phyloP scores from a whole-genome alignment of 257 asterid species.

The Nicotiana obtusifolia region DNA sequence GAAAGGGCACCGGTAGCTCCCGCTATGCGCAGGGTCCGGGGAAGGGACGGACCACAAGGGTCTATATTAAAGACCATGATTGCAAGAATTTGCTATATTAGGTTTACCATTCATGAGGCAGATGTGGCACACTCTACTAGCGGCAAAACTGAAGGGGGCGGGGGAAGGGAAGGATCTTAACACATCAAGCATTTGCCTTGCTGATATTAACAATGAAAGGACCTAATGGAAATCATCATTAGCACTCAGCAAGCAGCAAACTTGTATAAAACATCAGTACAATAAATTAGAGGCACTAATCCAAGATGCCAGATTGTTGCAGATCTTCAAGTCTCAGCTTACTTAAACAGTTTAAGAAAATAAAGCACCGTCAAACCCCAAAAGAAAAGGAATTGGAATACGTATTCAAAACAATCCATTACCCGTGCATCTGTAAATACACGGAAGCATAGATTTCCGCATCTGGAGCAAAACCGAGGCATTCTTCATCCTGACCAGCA shows the following conservation, averaged over 20 bases:
- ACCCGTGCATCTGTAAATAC: slow-evolving; percentile 98
- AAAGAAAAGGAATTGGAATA: neutral
- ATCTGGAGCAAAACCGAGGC: slow-evolving; percentile 98
- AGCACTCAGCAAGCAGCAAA: neutral
- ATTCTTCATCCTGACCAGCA: slow-evolving; percentile 86
- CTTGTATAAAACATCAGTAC: neutral
- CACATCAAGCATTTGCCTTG: too few relatives aligned
- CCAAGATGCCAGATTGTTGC: neutral
- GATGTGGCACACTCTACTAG: neutral
- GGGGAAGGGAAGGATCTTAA: too few relatives aligned
- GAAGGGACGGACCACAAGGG: too few relatives aligned
- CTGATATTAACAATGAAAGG: neutral
- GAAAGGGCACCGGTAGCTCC: too few relatives aligned
- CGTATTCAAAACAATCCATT: slow-evolving; percentile 38
- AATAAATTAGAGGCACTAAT: neutral
- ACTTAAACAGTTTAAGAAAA: neutral
- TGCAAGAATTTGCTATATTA: neutral
- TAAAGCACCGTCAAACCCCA: neutral
- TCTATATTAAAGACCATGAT: neutral
- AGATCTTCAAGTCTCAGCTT: neutral
- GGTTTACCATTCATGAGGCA: neutral
- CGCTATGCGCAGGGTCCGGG: too few relatives aligned
- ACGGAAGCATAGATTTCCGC: slow-evolving; percentile 88
- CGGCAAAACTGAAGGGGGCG: neutral
- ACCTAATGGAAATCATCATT: neutral